A percentile compares a stretch with the other conserved stretches of the same genome.
Evolutionary conservation across 768 basidiomycete species (phyloP).

Genomic region (Lactarius sanguifluus): DNA sequence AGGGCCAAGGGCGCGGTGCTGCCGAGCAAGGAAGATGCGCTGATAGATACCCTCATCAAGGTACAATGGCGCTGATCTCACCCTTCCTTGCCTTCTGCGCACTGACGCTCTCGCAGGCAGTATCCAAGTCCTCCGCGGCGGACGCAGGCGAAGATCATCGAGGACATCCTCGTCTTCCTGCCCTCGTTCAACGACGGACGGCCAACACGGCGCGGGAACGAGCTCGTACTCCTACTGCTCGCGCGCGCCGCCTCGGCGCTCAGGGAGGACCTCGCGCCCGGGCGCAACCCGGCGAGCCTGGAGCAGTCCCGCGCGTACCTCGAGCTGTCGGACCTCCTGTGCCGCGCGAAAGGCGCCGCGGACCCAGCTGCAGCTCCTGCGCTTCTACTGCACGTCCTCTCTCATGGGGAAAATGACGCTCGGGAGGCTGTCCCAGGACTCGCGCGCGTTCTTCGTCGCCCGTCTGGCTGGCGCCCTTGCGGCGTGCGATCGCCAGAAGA

Average conservation of each 20-base stretch:
- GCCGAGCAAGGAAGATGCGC: constrained; percentile 50
- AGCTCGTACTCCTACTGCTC: constrained; percentile 44
- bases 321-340: constrained; percentile 46
- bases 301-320: constrained; percentile 45
- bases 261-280: constrained; percentile 35
- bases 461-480: constrained; percentile 47
- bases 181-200: constrained; percentile 42
- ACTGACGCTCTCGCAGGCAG: constrained; percentile 42
- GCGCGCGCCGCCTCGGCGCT: constrained; percentile 39
- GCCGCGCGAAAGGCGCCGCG: constrained; percentile 43
- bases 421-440: constrained; percentile 44
- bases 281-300: constrained; percentile 37
- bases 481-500: constrained; percentile 39
- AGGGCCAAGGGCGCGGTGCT: constrained; percentile 42
- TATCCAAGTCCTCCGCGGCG: constrained; percentile 43
- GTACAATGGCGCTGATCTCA: constrained; percentile 36
- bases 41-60: constrained; percentile 49
- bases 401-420: constrained; percentile 48
- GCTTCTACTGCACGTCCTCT: constrained; percentile 48
- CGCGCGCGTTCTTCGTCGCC: constrained; percentile 47
- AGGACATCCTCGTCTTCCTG: constrained; percentile 52
- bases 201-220: constrained; percentile 40
- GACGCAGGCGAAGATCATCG: constrained; percentile 51
- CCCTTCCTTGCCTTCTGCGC: not conserved
- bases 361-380: constrained; percentile 49